Percentiles rank a stretch among this genome's conserved stretches.
phyloP scores from a whole-genome alignment of 306 rosid species.

The Pterocarpus macrocarpus region DNA sequence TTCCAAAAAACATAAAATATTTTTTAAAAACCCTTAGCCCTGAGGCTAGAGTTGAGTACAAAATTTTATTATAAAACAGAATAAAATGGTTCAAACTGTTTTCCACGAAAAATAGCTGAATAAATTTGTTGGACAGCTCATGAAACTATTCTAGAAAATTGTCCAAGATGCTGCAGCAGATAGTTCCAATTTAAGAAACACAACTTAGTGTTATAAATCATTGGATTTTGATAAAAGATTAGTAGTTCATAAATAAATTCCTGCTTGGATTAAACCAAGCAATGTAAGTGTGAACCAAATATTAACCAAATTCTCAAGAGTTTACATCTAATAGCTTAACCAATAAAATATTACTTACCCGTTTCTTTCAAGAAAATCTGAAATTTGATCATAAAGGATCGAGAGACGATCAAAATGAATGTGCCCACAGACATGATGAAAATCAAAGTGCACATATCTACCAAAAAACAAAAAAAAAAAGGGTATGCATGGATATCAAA shows the following conservation, averaged over 20 bases:
- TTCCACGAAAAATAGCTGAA: conserved; percentile 17
- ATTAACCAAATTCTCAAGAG: conserved; percentile 36
- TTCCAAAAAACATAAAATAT: conserved; percentile 33
- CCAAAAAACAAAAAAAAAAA: conserved; percentile 42
- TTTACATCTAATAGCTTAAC: conserved; percentile 31
- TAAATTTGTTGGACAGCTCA: conserved; percentile 29
- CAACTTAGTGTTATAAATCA: conserved; percentile 24
- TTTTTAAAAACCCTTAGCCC: background rate
- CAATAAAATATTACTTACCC: conserved; percentile 68
- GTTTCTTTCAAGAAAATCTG: conserved; percentile 85
- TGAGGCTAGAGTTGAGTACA: conserved; percentile 1
- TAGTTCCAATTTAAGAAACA: conserved; percentile 38
- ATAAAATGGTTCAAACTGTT: background rate
- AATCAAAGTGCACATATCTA: conserved; percentile 97
- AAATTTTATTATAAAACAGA: conserved; percentile 23
- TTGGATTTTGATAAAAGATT: conserved; percentile 38
- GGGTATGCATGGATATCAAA: conserved; percentile 38
- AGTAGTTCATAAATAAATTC: conserved; percentile 29
- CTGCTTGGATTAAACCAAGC: conserved; percentile 39
- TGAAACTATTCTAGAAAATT: conserved; percentile 30
- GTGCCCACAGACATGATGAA: conserved; percentile 93
- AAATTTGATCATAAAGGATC: conserved; percentile 86
- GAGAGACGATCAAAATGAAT: conserved; percentile 96
- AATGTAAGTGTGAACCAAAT: conserved; percentile 30
- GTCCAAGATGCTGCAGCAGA: conserved; percentile 25